These are phyloP conservation scores for Fusarium cicatricum DNA, from an alignment of 2,329 filamentous ascomycete genomes.

Conservation along the genomic window DNA sequence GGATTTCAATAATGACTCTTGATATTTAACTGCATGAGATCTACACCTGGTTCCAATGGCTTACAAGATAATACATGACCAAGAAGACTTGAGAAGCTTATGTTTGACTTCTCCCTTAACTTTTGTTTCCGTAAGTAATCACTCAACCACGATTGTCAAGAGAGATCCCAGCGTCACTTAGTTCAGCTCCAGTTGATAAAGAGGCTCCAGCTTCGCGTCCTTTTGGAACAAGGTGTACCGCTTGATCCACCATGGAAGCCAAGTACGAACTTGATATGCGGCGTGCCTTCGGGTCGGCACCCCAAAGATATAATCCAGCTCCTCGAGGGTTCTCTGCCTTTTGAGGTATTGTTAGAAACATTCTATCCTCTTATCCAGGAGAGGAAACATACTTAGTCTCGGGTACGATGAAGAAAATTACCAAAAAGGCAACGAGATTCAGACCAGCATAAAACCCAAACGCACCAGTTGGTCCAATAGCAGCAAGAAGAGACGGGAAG, in stretches of 20 bases:
- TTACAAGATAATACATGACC: no score
- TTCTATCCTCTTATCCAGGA: fast-evolving
- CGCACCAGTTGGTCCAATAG: slow-evolving; percentile 50
- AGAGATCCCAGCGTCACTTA: no score
- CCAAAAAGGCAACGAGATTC: slow-evolving; percentile 66
- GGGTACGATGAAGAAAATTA: slow-evolving; percentile 70
- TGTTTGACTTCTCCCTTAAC: no score
- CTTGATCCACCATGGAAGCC: slow-evolving; percentile 47
- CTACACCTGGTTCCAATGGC: no score
- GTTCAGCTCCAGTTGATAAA: slow-evolving; percentile 38
- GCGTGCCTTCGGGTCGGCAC: slow-evolving; percentile 46
- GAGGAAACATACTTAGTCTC: slow-evolving; percentile 55
- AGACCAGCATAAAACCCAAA: slow-evolving; percentile 69
- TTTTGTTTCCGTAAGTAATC: no score
- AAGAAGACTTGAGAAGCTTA: no score
- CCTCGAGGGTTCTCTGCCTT: slow-evolving; percentile 50
- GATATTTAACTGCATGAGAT: no score
- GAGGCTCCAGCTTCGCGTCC: slow-evolving; percentile 41
- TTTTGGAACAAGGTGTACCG: slow-evolving; percentile 42
- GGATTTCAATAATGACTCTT: no score
- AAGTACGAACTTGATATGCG: slow-evolving; percentile 46
- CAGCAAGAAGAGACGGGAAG: slow-evolving; percentile 56
- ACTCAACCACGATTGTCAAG: no score
- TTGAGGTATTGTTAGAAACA: background rate
- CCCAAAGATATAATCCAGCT: slow-evolving; percentile 51